Percentiles rank a stretch among this genome's conserved stretches.
Conservation (phyloP, 164 flowering plant genomes). For the Euptelea pleiosperma region DNA sequence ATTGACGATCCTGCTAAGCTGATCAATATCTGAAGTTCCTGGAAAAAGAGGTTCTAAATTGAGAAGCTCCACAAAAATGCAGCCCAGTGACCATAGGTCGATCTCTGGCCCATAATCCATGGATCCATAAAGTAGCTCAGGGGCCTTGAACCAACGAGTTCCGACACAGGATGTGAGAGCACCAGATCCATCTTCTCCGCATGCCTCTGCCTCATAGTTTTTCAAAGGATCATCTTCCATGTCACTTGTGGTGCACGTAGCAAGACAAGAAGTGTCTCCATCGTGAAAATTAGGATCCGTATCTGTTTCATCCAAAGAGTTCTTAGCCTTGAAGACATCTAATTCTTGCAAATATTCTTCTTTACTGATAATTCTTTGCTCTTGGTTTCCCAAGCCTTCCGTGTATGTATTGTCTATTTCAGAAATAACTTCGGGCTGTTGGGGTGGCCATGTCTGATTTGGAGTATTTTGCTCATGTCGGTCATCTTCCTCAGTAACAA, state of each 20-base stretch:
- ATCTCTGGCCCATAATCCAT: constrained; percentile 68
- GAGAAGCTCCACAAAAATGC: constrained; percentile 86
- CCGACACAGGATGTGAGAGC: constrained; percentile 86
- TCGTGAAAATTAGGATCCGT: constrained; percentile 44
- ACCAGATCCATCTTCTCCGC: constrained; percentile 37
- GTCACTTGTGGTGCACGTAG: constrained; percentile 70
- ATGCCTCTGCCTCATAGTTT: constrained; percentile 44
- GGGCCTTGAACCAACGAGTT: constrained; percentile 93
- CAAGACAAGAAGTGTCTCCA: constrained; percentile 69
- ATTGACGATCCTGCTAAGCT: constrained; percentile 59
- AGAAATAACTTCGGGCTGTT: constrained; percentile 26
- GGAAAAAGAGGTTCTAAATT: constrained; percentile 81
- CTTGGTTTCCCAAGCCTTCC: constrained; percentile 28
- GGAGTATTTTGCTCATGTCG: constrained; percentile 22
- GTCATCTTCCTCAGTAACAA: constrained; percentile 22
- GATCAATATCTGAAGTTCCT: constrained; percentile 91
- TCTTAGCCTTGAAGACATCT: constrained; percentile 33
- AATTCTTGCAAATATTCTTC: constrained; percentile 35
- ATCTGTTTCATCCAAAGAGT: constrained; percentile 37
- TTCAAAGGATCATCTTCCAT: constrained; percentile 61
- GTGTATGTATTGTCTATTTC: constrained; percentile 17
- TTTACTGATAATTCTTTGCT: constrained; percentile 23
- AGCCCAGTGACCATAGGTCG: constrained; percentile 93
- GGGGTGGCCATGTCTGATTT: constrained; percentile 12
- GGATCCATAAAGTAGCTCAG: constrained; percentile 88